Evolutionary conservation across 768 basidiomycete species (phyloP).

Genomic region (Sporobolomyces roseus): DNA sequence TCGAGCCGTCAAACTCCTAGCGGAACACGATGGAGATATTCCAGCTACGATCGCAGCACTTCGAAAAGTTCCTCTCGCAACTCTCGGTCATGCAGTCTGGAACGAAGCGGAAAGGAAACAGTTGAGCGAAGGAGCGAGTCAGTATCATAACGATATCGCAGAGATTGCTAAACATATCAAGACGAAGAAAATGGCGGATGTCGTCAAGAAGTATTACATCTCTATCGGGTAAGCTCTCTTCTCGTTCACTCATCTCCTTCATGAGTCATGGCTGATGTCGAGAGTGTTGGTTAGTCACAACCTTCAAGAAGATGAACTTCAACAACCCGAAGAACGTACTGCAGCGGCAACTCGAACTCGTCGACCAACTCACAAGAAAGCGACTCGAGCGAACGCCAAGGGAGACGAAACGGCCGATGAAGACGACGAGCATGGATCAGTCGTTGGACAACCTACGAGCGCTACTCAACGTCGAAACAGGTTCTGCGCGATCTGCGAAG

Average conservation of each 20-base stretch:
- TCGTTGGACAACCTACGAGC: constrained; percentile 26
- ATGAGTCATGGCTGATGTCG: too few relatives aligned
- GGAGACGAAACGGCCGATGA: constrained; percentile 1
- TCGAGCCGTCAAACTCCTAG: constrained; percentile 29
- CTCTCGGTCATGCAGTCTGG: constrained; percentile 40
- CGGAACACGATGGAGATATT: constrained; percentile 24
- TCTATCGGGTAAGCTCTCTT: constrained; percentile 21
- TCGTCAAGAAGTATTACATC: constrained; percentile 44
- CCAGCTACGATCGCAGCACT: constrained; percentile 20
- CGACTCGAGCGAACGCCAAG: constrained; percentile 4
- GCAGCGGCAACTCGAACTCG: constrained; percentile 30
- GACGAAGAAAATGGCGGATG: constrained; percentile 40
- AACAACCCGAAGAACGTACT: constrained; percentile 40
- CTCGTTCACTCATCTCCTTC: neutral
- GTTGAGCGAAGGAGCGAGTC: constrained; percentile 30
- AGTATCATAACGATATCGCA: constrained; percentile 42
- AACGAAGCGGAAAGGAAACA: constrained; percentile 31
- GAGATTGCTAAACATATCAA: constrained; percentile 31
- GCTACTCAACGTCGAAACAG: constrained; percentile 16
- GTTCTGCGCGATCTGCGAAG: constrained; percentile 42
- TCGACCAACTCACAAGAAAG: constrained; percentile 15
- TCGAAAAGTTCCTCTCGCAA: constrained; percentile 22
- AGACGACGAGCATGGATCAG: constrained; percentile 35
- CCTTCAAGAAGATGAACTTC: constrained; percentile 38
- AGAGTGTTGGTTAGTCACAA: constrained; percentile 22